phyloP scores from a whole-genome alignment of 2,329 filamentous ascomycete species.

The Aureobasidium mangrovei region DNA sequence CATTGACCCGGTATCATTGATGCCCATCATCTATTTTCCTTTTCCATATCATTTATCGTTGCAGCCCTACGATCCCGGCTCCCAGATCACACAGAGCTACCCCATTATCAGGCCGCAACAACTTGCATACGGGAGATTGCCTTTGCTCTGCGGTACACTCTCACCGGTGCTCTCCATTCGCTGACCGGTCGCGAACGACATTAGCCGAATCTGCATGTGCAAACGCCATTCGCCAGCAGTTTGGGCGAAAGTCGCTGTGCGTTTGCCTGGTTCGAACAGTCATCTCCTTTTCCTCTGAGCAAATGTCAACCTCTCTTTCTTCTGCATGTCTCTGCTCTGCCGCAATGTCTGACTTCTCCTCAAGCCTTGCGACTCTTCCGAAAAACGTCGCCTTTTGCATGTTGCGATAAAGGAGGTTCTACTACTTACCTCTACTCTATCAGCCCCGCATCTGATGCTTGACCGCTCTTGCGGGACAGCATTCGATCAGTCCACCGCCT shows the following conservation, averaged over 20 bases:
- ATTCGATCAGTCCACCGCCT: constrained; percentile 6
- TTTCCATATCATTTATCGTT: constrained; percentile 2
- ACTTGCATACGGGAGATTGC: not conserved
- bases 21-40: constrained; percentile 6
- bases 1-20: constrained; percentile 1
- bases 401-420: not conserved
- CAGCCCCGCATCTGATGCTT: constrained; percentile 11
- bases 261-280: constrained; percentile 13
- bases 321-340: constrained; percentile 7
- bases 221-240: constrained; percentile 14
- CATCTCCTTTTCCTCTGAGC: not conserved
- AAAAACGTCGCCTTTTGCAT: not conserved
- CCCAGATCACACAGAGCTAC: constrained; percentile 1
- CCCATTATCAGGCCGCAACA: not conserved
- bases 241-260: constrained; percentile 11
- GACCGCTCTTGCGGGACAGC: not conserved
- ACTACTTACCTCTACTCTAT: not conserved
- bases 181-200: constrained; percentile 5
- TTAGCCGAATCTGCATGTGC: constrained; percentile 14
- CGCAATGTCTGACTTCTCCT: constrained; percentile 10
- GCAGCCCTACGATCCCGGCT: constrained; percentile 6
- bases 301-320: constrained; percentile 6
- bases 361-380: constrained; percentile 1
- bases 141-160: not conserved
- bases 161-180: not conserved